Evolutionary conservation across 2,329 filamentous ascomycete genomes (phyloP), one percentile per base, ranked within the genome.

Genomic region (Botrytis aclada): DNA sequence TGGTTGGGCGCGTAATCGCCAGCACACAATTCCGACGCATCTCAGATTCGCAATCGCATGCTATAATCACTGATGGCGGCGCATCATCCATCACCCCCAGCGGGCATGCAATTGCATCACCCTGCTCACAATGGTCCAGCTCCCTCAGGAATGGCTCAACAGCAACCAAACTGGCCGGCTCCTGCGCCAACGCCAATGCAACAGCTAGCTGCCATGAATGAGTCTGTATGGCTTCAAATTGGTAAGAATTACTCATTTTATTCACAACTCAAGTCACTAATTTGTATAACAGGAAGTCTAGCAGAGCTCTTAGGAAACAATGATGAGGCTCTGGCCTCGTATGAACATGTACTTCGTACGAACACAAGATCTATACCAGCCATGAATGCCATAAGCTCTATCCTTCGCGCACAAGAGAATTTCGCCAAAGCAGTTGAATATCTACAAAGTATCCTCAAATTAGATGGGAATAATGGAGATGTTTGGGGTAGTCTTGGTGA

Each of bases 361-460:
- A 98, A 98, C 81, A 89, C 90, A 64, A 93, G 93, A 85, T 98
- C 95, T 29, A 92, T 96, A 67, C 89, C 90, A 0, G 96, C 96
- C 43, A 95, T 98, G 93, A 97, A 94, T 78, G 93, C 94, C 74
- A 97, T 98, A 77, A 96, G 95, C 74, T 90, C 93, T 81, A 96
- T 98, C 74, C 86, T 98, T 74, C 91, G 97, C 77, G 95, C 93
- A 54, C 93, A 95, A 80, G 96, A 98, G 82, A 93, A 97, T 62
- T 99, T 97, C 79, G 91, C 93, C 62, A 96, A 96, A 81, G 96
- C 96, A 1, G 92, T 98, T 70, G 95, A 98, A 80, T 98, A 95
- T 81, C 87, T 98, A 70, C 91, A 96, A 79, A 93, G 91, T 75
- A 97, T 98, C 74, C 84, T 98, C 71, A 97, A 97, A 83, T 86